Evolutionary conservation across 225 moss, liverwort and hornwort species (phyloP), one percentile per base, ranked within the genome.

Genomic region (Pleurozium schreberi): DNA sequence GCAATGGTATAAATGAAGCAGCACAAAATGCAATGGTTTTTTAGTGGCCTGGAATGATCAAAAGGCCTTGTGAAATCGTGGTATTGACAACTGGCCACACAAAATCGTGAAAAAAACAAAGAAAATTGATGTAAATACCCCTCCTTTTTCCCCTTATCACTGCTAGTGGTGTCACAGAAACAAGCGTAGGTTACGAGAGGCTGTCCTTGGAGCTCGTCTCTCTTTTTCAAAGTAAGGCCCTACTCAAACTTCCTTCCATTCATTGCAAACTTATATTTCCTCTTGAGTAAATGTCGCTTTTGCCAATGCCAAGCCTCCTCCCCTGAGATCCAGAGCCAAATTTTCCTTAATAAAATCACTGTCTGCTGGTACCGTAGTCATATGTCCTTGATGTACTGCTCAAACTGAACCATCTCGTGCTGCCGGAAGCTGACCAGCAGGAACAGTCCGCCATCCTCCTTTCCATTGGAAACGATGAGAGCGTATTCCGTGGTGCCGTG

Each of bases 391-490:
- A 94, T 33, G 81, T 92, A 9, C n/a, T 43, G 69, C 90, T 92
- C 89, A 63, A 93, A 93, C 45, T 85, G 90, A 31, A 47, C 58
- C 92, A 92, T 91, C 50, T 93, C 88, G 11, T 91, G 86, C 67
- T 89, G 69, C 57, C 45, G 76, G 38, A 91, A 84, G 75, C 84
- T 88, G 53, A 91, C 88, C 64, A 93, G 45, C 33, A 92, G 86
- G 50, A 90, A 22, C 58, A 93, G 84, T 10, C 93, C 92, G 23
- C 91, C 89, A 52, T 91, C 92, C 10, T 90, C 43, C 2, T 23
- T 60, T 45, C 89, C 88, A 22, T 87, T 84, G 40, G 93, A 75
- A 42, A 86, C 82, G 80, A 93, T 84, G 6, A 93, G 91, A 31
- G 89, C 87, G 40, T 84, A 93, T 6, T 87, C 85, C 33, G 90